Conservation (phyloP, 1,284 basidiomycete genomes). For the Irpex sp. region DNA sequence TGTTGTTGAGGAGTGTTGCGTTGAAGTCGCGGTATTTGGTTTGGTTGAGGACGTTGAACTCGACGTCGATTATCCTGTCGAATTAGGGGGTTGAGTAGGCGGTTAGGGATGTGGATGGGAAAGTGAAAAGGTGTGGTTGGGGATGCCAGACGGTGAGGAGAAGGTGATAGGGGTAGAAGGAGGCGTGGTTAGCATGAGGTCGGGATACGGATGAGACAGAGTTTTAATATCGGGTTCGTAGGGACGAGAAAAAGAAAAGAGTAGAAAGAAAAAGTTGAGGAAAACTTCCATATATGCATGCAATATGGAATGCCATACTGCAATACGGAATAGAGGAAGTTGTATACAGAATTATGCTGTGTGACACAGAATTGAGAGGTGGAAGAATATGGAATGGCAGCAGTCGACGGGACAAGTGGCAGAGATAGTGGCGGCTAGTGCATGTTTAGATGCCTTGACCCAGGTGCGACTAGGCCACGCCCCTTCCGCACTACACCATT, state of each 20-base stretch:
- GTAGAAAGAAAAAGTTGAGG: background rate
- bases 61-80: slow-evolving; percentile 53
- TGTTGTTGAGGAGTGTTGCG: slow-evolving; percentile 53
- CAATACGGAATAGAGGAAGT: background rate
- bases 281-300: background rate
- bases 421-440: background rate
- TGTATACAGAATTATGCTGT: background rate
- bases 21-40: slow-evolving; percentile 56
- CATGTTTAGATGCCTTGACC: background rate
- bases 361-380: background rate
- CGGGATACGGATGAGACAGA: background rate
- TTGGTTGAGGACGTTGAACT: slow-evolving; percentile 53
- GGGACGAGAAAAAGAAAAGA: background rate
- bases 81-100: background rate
- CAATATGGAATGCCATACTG: background rate
- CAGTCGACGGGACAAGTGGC: background rate
- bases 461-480: background rate
- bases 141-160: background rate
- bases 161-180: too few species aligned
- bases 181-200: background rate
- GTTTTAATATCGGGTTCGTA: background rate
- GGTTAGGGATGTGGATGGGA: background rate
- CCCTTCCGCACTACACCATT: background rate
- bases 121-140: background rate
- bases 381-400: background rate